Evolutionary conservation across 1,284 basidiomycete species (phyloP).

Genomic region (Rhodotorula sp.): DNA sequence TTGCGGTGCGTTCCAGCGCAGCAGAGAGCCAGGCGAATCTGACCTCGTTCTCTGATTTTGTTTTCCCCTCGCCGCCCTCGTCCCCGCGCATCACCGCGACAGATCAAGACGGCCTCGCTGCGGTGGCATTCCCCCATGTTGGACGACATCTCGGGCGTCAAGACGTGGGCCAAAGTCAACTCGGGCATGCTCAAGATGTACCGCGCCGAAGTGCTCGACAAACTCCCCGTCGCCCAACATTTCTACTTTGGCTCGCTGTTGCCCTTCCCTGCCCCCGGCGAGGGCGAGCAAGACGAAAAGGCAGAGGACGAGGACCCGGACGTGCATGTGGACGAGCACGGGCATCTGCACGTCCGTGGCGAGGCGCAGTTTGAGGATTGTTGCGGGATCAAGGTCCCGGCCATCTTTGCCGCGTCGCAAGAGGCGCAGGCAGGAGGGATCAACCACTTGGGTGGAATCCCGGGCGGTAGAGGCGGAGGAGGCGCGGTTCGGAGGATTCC

Average conservation of each 20-base stretch:
- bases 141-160: slow-evolving; percentile 94
- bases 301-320: slow-evolving; percentile 50
- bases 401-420: slow-evolving; percentile 51
- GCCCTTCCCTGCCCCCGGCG: slow-evolving; percentile 59
- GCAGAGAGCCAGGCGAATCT: not conserved
- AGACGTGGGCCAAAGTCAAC: slow-evolving; percentile 97
- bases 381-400: slow-evolving; percentile 52
- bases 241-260: slow-evolving; percentile 89
- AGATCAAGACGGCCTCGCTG: slow-evolving; percentile 93
- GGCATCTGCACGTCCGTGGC: slow-evolving; percentile 61
- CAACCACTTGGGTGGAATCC: not conserved
- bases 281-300: slow-evolving; percentile 55
- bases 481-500: slow-evolving; percentile 30
- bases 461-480: not conserved
- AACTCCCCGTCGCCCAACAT: slow-evolving; percentile 94
- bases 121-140: slow-evolving; percentile 99
- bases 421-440: slow-evolving; percentile 9
- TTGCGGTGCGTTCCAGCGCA: too few species aligned
- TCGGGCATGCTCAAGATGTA: slow-evolving; percentile 99
- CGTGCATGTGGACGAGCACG: slow-evolving; percentile 57
- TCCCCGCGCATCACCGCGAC: not conserved
- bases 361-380: slow-evolving; percentile 79
- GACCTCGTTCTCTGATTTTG: not conserved
- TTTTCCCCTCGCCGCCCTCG: not conserved
- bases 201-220: slow-evolving; percentile 86